phyloP scores from a whole-genome alignment of 108 stramenopile genomes.

The Cyclostephanos tholiformis region DNA sequence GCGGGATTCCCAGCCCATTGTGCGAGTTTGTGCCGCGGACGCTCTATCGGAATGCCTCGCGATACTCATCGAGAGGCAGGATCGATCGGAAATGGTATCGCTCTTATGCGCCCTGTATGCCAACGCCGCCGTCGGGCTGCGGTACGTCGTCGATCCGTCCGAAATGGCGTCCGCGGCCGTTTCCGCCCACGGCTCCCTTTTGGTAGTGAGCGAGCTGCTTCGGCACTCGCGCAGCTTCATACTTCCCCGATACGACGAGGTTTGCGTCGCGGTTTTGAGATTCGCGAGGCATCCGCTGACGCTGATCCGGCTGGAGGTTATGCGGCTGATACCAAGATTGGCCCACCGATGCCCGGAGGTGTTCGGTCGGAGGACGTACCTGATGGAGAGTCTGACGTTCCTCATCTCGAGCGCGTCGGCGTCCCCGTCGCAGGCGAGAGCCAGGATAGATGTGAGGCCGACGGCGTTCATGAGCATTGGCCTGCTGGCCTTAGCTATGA shows the following conservation, averaged over 20 bases:
- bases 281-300: slow-evolving; percentile 70
- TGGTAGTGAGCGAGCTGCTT: slow-evolving; percentile 87
- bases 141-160: slow-evolving; percentile 12
- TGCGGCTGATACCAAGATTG: slow-evolving; percentile 87
- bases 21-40: slow-evolving; percentile 91
- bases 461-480: slow-evolving; percentile 89
- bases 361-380: slow-evolving; percentile 82
- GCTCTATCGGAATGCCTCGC: slow-evolving; percentile 84
- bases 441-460: slow-evolving; percentile 72
- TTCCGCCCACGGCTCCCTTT: slow-evolving; percentile 84
- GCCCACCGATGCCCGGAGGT: slow-evolving; percentile 77
- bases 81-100: slow-evolving; percentile 59
- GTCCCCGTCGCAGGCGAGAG: slow-evolving; percentile 30
- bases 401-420: slow-evolving; percentile 67
- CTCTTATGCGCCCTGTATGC: slow-evolving; percentile 76
- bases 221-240: slow-evolving; percentile 90
- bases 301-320: slow-evolving; percentile 85
- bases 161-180: slow-evolving; percentile 31
- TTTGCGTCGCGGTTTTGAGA: slow-evolving; percentile 78
- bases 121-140: slow-evolving; percentile 71
- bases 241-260: slow-evolving; percentile 91
- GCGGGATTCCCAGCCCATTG: slow-evolving; percentile 83
- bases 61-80: slow-evolving; percentile 76
- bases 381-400: slow-evolving; percentile 75
- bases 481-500: slow-evolving; percentile 83